These are phyloP conservation scores for Posidonia australis DNA, from an alignment of 106 monocot genomes.

Conservation along the genomic window DNA sequence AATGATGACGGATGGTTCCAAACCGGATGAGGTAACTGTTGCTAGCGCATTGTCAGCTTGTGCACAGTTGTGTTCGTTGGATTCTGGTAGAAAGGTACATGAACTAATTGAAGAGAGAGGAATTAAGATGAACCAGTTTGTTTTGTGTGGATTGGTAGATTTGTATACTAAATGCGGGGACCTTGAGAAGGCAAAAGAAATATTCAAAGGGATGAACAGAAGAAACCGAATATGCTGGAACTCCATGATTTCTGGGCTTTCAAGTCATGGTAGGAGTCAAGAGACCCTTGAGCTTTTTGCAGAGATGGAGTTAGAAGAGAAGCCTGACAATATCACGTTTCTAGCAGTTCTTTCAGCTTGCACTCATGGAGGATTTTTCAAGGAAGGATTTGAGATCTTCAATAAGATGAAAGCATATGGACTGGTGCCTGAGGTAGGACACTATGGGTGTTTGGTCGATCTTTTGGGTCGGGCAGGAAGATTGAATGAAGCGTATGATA, in stretches of 20 bases:
- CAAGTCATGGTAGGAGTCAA: conserved; percentile 31
- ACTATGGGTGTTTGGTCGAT: conserved; percentile 59
- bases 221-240: conserved; percentile 47
- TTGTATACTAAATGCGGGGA: conserved; percentile 81
- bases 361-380: conserved; percentile 40
- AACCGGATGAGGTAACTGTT: conserved; percentile 49
- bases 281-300: conserved; percentile 37
- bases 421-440: conserved; percentile 33
- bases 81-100: conserved; percentile 30
- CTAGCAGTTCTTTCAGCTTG: conserved; percentile 38
- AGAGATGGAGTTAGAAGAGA: conserved; percentile 33
- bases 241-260: conserved; percentile 51
- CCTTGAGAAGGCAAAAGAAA: conserved; percentile 25
- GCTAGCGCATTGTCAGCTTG: conserved; percentile 46
- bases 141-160: conserved; percentile 48
- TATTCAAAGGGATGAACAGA: conserved; percentile 27
- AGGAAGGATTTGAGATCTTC: conserved; percentile 41
- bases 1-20: conserved; percentile 35
- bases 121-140: conserved; percentile 35
- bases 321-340: conserved; percentile 36
- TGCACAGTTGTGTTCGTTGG: conserved; percentile 38
- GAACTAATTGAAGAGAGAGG: conserved; percentile 16
- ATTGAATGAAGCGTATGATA: conserved; percentile 38
- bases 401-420: conserved; percentile 24
- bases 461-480: conserved; percentile 50